Conservation (phyloP, 2,329 filamentous ascomycete genomes). For the Epichloe elymi region DNA sequence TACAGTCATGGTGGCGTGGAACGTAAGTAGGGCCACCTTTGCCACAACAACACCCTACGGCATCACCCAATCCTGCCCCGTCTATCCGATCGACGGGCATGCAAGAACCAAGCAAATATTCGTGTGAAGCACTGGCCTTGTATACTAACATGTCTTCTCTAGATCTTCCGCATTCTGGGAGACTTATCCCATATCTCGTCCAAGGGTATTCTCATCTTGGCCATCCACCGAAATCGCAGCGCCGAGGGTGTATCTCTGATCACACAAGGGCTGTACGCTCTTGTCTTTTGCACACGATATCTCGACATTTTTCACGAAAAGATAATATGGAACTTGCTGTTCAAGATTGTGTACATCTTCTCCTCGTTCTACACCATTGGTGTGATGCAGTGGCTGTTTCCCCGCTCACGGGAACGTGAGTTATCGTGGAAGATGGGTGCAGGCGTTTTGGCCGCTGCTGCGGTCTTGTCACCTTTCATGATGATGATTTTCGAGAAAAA, state of each 20-base stretch:
- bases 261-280: conserved; percentile 74
- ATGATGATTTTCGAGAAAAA: conserved; percentile 50
- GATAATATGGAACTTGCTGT: conserved; percentile 56
- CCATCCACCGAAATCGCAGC: conserved; percentile 78
- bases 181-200: conserved; percentile 77
- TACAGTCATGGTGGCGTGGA: conserved; percentile 27
- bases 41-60: not conserved
- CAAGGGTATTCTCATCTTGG: conserved; percentile 81
- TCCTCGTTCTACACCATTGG: conserved; percentile 78
- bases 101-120: not conserved
- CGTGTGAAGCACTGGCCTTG: not conserved
- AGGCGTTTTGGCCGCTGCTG: conserved; percentile 50
- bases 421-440: conserved; percentile 85
- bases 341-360: conserved; percentile 81
- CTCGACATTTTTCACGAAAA: conserved; percentile 59
- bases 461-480: conserved; percentile 57
- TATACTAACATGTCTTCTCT: not conserved
- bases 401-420: conserved; percentile 79
- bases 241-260: conserved; percentile 88
- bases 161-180: conserved; percentile 63
- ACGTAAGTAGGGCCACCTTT: conserved; percentile 17
- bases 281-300: conserved; percentile 80
- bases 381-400: conserved; percentile 76
- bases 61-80: not conserved
- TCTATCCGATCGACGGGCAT: not conserved